phyloP scores from a whole-genome alignment of 331 rosid genomes.

The Saraca asoca region DNA sequence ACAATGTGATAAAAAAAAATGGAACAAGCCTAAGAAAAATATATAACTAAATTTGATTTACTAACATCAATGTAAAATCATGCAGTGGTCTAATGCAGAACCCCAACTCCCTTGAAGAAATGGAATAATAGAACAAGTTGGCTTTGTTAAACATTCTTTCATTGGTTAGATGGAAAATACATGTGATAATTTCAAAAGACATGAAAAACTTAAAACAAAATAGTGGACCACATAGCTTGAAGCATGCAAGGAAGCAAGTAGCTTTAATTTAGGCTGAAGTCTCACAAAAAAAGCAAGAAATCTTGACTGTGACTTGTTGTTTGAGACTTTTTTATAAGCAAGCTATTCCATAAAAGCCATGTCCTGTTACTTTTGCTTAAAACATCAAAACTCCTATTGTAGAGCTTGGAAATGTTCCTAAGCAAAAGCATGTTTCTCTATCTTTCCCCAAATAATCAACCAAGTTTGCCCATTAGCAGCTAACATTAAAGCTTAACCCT shows the following conservation, averaged over 20 bases:
- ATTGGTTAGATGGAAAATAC: slow-evolving; percentile 4
- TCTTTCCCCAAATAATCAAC: slow-evolving; percentile 43
- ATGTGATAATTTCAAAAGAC: not conserved
- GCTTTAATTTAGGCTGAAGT: slow-evolving; percentile 55
- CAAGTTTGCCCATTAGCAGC: slow-evolving; percentile 48
- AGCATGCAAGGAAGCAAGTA: slow-evolving; percentile 7
- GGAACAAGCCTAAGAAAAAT: slow-evolving; percentile 8
- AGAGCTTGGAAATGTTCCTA: slow-evolving; percentile 33
- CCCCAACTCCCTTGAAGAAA: slow-evolving; percentile 4
- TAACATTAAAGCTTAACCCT: slow-evolving; percentile 43
- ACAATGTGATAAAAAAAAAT: not conserved
- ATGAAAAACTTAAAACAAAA: not conserved
- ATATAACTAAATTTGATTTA: slow-evolving; percentile 1
- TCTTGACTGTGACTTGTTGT: slow-evolving; percentile 35
- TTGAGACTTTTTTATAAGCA: slow-evolving; percentile 37
- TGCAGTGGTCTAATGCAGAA: not conserved
- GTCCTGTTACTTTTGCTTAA: not conserved
- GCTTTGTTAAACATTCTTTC: slow-evolving; percentile 1
- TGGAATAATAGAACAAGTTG: not conserved
- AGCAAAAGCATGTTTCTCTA: slow-evolving; percentile 35
- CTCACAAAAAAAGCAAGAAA: slow-evolving; percentile 64
- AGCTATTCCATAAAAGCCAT: not conserved
- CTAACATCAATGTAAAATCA: slow-evolving; percentile 6
- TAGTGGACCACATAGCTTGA: slow-evolving; percentile 29
- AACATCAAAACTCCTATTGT: slow-evolving; percentile 16